These are phyloP conservation scores for Myxozyma vanderwaltii DNA, from an alignment of 805 yeast genomes.

Conservation along the genomic window DNA sequence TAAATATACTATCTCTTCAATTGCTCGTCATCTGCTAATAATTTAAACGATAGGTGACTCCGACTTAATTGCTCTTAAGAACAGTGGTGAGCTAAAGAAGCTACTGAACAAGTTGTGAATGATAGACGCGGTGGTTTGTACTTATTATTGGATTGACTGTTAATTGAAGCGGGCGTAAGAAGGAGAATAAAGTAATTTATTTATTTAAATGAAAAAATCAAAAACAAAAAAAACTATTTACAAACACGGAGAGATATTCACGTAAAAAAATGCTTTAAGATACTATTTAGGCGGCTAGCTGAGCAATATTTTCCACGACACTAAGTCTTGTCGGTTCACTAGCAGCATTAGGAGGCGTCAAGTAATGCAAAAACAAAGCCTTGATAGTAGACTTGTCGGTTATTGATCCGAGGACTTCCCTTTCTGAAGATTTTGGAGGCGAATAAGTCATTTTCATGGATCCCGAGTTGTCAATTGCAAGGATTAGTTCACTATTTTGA, in stretches of 20 bases:
- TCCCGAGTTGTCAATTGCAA: constrained; percentile 58
- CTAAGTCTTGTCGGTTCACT: constrained; percentile 46
- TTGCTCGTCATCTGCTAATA: not conserved
- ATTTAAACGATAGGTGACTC: constrained; percentile 53
- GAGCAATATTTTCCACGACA: constrained; percentile 12
- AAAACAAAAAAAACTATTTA: too few species aligned
- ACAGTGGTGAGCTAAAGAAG: constrained; percentile 59
- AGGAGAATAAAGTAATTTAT: too few species aligned
- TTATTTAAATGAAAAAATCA: too few species aligned
- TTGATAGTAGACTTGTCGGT: constrained; percentile 63
- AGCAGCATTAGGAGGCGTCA: constrained; percentile 69
- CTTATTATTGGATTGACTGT: not conserved
- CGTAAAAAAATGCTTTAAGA: too few species aligned
- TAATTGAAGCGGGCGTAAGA: not conserved
- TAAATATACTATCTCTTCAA: not conserved
- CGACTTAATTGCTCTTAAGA: constrained; percentile 72
- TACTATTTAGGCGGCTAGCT: not conserved
- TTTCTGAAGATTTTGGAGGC: not conserved
- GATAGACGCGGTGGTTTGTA: not conserved
- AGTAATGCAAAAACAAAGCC: constrained; percentile 72
- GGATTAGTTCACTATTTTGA: constrained; percentile 65
- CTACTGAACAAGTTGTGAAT: constrained; percentile 35
- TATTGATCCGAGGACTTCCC: constrained; percentile 57
- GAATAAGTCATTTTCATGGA: constrained; percentile 39
- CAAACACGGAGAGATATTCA: too few species aligned